phyloP scores from a whole-genome alignment of 441 rosid genomes.

The Corymbia calophylla region DNA sequence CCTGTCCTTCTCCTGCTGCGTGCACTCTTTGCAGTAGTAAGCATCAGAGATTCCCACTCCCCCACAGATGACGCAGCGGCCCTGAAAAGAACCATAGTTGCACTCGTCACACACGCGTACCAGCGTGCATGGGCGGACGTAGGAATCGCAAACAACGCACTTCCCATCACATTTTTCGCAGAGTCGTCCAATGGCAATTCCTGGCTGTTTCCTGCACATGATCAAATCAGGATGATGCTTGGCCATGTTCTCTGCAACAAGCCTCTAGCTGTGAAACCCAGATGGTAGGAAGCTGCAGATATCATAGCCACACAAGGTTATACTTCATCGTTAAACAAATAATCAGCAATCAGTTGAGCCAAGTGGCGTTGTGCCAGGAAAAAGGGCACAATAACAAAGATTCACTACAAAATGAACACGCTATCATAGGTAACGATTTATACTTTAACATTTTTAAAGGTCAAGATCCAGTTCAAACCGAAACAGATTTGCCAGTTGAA shows the following conservation, averaged over 20 bases:
- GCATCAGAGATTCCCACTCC: constrained; percentile 96
- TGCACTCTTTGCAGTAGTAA: constrained; percentile 87
- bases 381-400: not conserved
- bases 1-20: constrained; percentile 89
- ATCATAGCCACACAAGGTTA: not conserved
- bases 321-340: not conserved
- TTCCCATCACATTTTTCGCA: constrained; percentile 92
- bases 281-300: not conserved
- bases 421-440: not conserved
- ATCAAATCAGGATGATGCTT: constrained; percentile 95
- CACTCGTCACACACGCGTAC: constrained; percentile 91
- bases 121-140: constrained; percentile 88
- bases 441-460: not conserved
- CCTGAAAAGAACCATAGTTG: constrained; percentile 90
- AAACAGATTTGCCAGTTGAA: not conserved
- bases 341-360: not conserved
- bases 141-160: constrained; percentile 82
- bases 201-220: constrained; percentile 92
- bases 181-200: constrained; percentile 81
- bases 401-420: not conserved
- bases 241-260: constrained; percentile 39
- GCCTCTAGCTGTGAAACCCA: not conserved
- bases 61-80: constrained; percentile 85
- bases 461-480: not conserved
- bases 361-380: not conserved